phyloP scores from a whole-genome alignment of 176 grass and related monocot genomes.

The Coix lacrymajobi region DNA sequence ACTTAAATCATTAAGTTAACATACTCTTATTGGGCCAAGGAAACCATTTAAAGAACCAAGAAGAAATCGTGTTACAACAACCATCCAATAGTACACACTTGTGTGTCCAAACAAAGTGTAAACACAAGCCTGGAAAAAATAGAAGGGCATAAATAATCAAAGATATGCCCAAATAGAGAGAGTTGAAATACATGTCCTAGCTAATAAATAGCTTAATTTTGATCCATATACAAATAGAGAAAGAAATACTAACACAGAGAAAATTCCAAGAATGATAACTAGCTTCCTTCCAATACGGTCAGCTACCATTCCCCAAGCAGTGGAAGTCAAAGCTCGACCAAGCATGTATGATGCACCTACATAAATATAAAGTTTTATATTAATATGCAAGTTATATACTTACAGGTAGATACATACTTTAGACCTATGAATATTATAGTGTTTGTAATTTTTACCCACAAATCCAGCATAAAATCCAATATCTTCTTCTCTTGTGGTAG shows the following conservation, averaged over 20 bases:
- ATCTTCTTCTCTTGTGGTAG: constrained; percentile 66
- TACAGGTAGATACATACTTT: no score
- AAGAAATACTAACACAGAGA: constrained; percentile 27
- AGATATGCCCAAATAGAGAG: no score
- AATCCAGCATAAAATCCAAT: constrained; percentile 95
- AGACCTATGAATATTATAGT: no score
- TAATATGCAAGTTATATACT: no score
- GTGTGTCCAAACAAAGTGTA: constrained; percentile 58
- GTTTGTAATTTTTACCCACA: constrained; percentile 35
- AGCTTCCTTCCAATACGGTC: no score
- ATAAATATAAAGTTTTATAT: no score
- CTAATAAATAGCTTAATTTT: neutral
- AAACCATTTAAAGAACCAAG: constrained; percentile 57
- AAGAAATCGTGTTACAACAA: constrained; percentile 52
- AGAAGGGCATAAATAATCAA: neutral
- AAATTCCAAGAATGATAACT: no score
- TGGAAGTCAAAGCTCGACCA: no score
- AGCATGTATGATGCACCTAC: neutral
- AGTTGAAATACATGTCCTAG: neutral
- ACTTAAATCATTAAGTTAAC: neutral
- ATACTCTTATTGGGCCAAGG: constrained; percentile 55
- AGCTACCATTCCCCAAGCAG: no score
- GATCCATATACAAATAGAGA: neutral
- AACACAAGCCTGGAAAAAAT: constrained; percentile 45
- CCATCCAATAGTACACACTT: constrained; percentile 63